Evolutionary conservation across 148 eudicot species (phyloP), one percentile per base, ranked within the genome.

Genomic region (Pouteria glomerata): DNA sequence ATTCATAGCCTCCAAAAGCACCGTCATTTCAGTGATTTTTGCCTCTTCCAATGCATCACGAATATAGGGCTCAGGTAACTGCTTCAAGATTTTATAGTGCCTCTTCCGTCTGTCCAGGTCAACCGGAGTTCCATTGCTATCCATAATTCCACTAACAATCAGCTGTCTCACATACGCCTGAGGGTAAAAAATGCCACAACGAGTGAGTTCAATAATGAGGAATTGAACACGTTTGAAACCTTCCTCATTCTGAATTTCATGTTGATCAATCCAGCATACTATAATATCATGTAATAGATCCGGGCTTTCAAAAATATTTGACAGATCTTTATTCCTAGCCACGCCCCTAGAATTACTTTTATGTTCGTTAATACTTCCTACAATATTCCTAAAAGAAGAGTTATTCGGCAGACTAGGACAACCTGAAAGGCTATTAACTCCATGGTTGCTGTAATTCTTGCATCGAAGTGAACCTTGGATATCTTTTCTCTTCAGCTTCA

Each of bases 181-280:
- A 2, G 97, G 99, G 60, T 86, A 87, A 74, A 96, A 96, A 39
- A 92, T 85, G 35, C 94, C 94, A 60, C 83, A 80, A 37, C 88
- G 82, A 19, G 79, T 84, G 66, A 96, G 85, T 76, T 92, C 99
- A 63, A 80, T 78, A 30, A 92, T 80, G 16, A 96, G 88, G 56
- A 92, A 74, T 58, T 92, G 92, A 63, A 92, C 81, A 52, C 92
- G 92, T 78, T 82, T 88, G 60, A 84, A 84, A 69, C 94, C 94
- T 75, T 92, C 94, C 59, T 88, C 81, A 59, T 79, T 87, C 33
- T 84, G 90, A 41, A 82, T 81, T 72, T 92, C 90, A 77, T 96
- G 97, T 68, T 90, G 99, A 83, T 96, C 99, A 55, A 96, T 73
- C 97, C 97, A 96, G 78, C 99, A 92, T 29, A 90, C 89, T 50